Conservation (phyloP, 352 stramenopile genomes). For the Phytophthora sansomeana region DNA sequence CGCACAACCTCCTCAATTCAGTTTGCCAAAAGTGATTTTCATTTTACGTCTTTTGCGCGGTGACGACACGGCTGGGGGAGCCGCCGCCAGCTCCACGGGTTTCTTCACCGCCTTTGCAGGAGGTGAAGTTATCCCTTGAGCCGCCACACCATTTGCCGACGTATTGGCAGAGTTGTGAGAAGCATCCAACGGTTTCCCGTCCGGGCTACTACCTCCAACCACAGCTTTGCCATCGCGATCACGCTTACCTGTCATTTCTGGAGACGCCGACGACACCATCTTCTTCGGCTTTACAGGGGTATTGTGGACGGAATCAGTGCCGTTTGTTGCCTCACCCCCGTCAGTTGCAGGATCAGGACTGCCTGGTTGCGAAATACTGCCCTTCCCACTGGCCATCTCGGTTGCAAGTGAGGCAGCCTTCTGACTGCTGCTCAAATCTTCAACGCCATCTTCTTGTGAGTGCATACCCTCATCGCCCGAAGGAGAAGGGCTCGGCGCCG, state of each 20-base stretch:
- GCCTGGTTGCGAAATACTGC: slow-evolving; percentile 50
- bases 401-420: slow-evolving; percentile 36
- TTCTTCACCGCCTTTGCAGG: slow-evolving; percentile 58
- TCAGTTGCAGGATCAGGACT: slow-evolving; percentile 65
- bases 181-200: slow-evolving; percentile 32
- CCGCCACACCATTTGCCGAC: slow-evolving; percentile 36
- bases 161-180: slow-evolving; percentile 31
- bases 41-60: slow-evolving; percentile 92
- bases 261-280: slow-evolving; percentile 20
- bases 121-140: slow-evolving; percentile 38
- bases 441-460: slow-evolving; percentile 66
- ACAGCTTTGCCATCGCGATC: slow-evolving; percentile 40
- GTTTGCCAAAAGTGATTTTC: slow-evolving; percentile 93
- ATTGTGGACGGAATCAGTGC: slow-evolving; percentile 19
- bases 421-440: slow-evolving; percentile 55
- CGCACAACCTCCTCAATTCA: slow-evolving; percentile 71
- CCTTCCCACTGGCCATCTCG: slow-evolving; percentile 40
- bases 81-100: slow-evolving; percentile 41
- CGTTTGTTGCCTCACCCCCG: slow-evolving; percentile 23
- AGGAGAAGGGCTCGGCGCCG: slow-evolving; percentile 40
- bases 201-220: slow-evolving; percentile 21
- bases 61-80: slow-evolving; percentile 60
- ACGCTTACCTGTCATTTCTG: slow-evolving; percentile 54
- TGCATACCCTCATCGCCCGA: slow-evolving; percentile 66
- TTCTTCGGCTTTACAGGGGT: slow-evolving; percentile 51